Conservation (phyloP, 768 basidiomycete genomes). For the Coprinopsis cinerea region DNA sequence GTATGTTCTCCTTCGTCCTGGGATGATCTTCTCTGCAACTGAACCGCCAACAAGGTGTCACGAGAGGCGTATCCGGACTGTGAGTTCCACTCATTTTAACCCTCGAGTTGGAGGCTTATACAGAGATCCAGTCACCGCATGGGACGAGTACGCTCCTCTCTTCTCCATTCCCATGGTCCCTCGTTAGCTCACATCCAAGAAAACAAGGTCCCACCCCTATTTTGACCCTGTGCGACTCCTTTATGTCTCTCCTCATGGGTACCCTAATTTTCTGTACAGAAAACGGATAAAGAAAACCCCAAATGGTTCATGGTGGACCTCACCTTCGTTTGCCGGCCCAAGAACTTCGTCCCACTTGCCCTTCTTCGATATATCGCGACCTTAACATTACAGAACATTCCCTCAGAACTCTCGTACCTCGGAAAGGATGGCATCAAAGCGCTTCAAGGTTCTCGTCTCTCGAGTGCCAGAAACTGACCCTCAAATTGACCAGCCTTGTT, state of each 20-base stretch:
- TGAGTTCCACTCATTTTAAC: constrained; percentile 31
- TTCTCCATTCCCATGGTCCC: too few species aligned
- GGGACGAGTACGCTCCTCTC: constrained; percentile 61
- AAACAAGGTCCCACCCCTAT: constrained; percentile 62
- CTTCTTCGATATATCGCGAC: constrained; percentile 64
- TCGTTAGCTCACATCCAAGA: too few species aligned
- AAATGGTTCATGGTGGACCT: constrained; percentile 94
- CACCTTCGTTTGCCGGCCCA: constrained; percentile 56
- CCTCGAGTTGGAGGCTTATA: background rate
- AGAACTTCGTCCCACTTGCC: constrained; percentile 72
- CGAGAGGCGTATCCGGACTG: constrained; percentile 90
- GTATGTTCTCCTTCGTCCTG: constrained; percentile 29
- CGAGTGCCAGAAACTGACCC: background rate
- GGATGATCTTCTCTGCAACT: constrained; percentile 4
- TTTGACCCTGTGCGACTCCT: constrained; percentile 51
- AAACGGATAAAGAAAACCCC: constrained; percentile 69
- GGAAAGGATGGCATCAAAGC: constrained; percentile 53
- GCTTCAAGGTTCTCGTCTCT: constrained; percentile 47
- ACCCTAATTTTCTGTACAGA: constrained; percentile 36
- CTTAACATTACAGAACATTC: constrained; percentile 22
- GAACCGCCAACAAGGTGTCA: constrained; percentile 43
- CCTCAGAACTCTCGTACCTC: constrained; percentile 61
- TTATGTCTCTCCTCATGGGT: background rate
- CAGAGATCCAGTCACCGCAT: constrained; percentile 77
- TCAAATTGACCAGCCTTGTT: constrained; percentile 2